A percentile compares a stretch with the other conserved stretches of the same genome.
These are phyloP conservation scores for Neophaeococcomyces aloes DNA, from an alignment of 2,329 filamentous ascomycete genomes.

Conservation along the genomic window DNA sequence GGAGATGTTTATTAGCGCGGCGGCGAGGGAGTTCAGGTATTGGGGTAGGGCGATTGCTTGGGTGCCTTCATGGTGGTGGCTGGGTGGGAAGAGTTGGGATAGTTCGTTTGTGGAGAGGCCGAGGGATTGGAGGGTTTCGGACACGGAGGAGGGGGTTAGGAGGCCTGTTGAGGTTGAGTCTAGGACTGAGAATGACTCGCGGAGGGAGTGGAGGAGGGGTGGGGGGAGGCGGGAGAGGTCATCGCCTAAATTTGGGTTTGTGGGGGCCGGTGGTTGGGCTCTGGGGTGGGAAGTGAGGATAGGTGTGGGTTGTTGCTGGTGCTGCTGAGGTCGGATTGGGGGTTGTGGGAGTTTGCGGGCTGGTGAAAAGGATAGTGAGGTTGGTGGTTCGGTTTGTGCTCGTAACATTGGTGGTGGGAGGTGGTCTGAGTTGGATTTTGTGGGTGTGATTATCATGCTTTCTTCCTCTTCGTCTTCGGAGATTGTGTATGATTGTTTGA, in stretches of 20 bases:
- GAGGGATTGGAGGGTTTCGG: constrained; percentile 60
- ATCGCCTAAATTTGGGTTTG: constrained; percentile 20
- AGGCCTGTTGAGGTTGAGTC: constrained; percentile 79
- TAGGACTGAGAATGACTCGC: constrained; percentile 87
- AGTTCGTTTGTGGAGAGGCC: constrained; percentile 68
- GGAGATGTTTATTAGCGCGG: constrained; percentile 62
- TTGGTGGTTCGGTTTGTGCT: constrained; percentile 26
- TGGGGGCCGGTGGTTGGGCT: neutral
- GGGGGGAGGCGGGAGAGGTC: constrained; percentile 52
- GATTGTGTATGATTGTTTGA: constrained; percentile 37
- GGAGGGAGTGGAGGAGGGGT: constrained; percentile 71
- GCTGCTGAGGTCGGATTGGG: constrained; percentile 3
- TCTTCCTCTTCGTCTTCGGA: constrained; percentile 30
- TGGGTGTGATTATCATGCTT: constrained; percentile 30
- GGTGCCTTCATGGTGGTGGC: too few relatives aligned
- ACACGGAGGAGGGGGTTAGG: constrained; percentile 72
- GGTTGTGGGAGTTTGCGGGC: constrained; percentile 9
- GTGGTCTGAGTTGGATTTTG: constrained; percentile 28
- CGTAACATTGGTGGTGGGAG: constrained; percentile 9
- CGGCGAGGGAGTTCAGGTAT: constrained; percentile 74
- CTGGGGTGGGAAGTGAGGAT: neutral
- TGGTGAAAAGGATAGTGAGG: constrained; percentile 27
- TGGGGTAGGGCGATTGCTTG: constrained; percentile 71
- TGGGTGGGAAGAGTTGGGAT: constrained; percentile 71
- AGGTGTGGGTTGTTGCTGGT: neutral